Conservation (phyloP, 106 monocot genomes). For the Posidonia australis region DNA sequence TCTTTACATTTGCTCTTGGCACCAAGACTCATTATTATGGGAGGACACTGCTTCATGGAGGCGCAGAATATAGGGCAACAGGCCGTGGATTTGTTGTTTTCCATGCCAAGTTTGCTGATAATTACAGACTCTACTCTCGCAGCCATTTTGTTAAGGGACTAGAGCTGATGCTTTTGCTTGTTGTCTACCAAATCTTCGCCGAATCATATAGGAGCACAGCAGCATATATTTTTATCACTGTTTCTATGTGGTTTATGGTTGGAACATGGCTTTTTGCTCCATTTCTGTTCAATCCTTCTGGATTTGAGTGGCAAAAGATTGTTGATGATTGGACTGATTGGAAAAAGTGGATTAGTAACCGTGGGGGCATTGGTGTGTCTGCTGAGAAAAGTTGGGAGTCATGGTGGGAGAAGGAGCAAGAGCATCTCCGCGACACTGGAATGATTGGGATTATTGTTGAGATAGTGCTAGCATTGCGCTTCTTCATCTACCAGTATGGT, state of each 20-base stretch:
- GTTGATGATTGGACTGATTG: constrained; percentile 78
- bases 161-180: constrained; percentile 59
- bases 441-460: constrained; percentile 38
- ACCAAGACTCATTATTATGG: constrained; percentile 97
- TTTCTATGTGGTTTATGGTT: constrained; percentile 79
- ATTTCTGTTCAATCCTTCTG: constrained; percentile 81
- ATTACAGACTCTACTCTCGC: constrained; percentile 76
- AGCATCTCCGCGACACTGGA: constrained; percentile 38
- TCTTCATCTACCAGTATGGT: constrained; percentile 81
- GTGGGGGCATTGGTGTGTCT: constrained; percentile 55
- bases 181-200: constrained; percentile 43
- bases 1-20: constrained; percentile 91
- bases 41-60: constrained; percentile 90
- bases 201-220: constrained; percentile 34
- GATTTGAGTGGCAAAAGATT: constrained; percentile 65
- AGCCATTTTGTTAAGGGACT: constrained; percentile 94
- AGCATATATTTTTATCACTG: constrained; percentile 49
- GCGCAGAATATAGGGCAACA: constrained; percentile 76
- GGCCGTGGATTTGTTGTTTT: constrained; percentile 99
- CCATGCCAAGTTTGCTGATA: constrained; percentile 96
- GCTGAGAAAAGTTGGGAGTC: constrained; percentile 83
- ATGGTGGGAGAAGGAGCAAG: constrained; percentile 77
- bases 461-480: constrained; percentile 50
- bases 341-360: constrained; percentile 64
- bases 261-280: constrained; percentile 67